Base-by-base conservation (phyloP, 139 green algal genomes). In the Nannochloris sp. region DNA sequence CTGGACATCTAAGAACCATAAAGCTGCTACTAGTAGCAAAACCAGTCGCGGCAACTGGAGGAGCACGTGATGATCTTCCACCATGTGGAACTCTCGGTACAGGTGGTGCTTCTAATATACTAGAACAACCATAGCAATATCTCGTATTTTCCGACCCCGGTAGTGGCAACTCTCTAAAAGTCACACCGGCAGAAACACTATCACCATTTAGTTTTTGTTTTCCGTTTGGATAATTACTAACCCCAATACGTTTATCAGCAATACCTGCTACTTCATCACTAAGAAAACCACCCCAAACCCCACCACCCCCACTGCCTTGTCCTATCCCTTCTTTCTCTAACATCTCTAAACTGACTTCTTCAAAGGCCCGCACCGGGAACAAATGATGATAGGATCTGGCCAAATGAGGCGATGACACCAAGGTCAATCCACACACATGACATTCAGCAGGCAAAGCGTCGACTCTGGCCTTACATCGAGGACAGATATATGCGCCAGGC, bases 371-470 rank as follows among this genome's bases (percentile, higher is more conserved):
- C 0, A 97, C 84, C 0, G 93, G 93, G 68, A 99, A 99, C 6
- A 99, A 79, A 78, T 99, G 93, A 73, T 99, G 93, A 77, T 99
- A 99, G 44, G 89, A 96, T 24, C 93, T 78, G 2, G 93, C 93
- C 13, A 99, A 70, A 75, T 99, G 93, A 2, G 93, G 84, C 0
- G 89, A 94, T 0, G 90, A 95, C 8, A 98, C 89, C n/a, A 99
- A 83, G 13, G 91, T 95, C 38, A 99, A 77, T 4, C 75, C 79
- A 67, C 93, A 99, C 29, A 95, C 83, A 56, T 92, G 89, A 76
- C 93, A 99, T 32, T 83, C 61, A 51, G 68, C 78, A 4, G 92
- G 92, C 59, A 98, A 82, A 65, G 95, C 90, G 1, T 68, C 56
- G 4, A 86, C 79, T 0, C 84, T 72, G 2, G 78, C 74, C 29